Base-by-base conservation (phyloP, 2,329 filamentous ascomycete genomes). In the Geosmithia flava region DNA sequence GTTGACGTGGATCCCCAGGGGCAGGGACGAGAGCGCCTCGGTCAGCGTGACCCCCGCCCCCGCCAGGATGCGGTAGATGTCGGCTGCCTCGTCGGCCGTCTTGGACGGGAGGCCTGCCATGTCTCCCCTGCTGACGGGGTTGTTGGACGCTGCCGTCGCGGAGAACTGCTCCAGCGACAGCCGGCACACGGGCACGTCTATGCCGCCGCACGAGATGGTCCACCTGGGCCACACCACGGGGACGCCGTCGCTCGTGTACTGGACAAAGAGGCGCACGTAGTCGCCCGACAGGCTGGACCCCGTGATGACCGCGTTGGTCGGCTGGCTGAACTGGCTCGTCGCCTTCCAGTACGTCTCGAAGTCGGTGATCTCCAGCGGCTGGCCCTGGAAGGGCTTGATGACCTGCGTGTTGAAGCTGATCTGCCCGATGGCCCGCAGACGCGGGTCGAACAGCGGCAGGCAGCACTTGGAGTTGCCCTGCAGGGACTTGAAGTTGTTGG, bases 291-390 rank as follows among this genome's bases (percentile, higher is more conserved):
- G 67, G 67, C 91, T 97, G 10, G 91, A 97, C 1, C 91, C 93
- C 0, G 91, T 97, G 17, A 98, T 87, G 20, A 97, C 80, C 20
- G 88, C 87, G 59, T 79, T 93, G 44, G 89, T 86, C 1, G 66
- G 66, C 46, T 87, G 82, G 61, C 95, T 88, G 45, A 93, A 77
- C 56, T 95, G 89, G 58, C 89, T 95, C 1, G 93, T 98, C 0
- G 91, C 91, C 66, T 97, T 98, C 93, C 93, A 98, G 65, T 98
- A 98, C 0, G 93, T 97, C 53, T 95, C 93, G 57, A 97, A 98
- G 59, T 97, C 90, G 1, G 93, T 95, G 51, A 98, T 96, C 64
- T 98, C 93, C 20, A 98, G 72, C 3, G 93, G 89, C 51, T 89
- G 85, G 7, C 93, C 91, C 53, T 83, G 81, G 68, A 97, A 98